Percentiles rank a stretch among this genome's conserved stretches.
These are phyloP conservation scores for Sanghuangporus weigelae DNA, from an alignment of 1,284 basidiomycete species.

Conservation along the genomic window DNA sequence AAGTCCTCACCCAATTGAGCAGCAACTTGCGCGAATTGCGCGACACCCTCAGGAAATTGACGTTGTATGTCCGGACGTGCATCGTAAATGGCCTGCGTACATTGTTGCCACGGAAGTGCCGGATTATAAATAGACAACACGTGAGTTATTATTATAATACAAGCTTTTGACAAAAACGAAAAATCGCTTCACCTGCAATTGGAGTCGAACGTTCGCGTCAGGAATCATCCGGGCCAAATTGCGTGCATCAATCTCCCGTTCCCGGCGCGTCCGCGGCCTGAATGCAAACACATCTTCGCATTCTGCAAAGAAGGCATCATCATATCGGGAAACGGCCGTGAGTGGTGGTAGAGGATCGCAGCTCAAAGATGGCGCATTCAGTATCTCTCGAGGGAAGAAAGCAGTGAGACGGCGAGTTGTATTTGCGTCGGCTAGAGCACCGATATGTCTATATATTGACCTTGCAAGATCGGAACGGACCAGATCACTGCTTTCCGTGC, in stretches of 20 bases:
- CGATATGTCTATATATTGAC: slow-evolving; percentile 69
- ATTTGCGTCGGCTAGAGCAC: slow-evolving; percentile 57
- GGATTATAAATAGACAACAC: neutral
- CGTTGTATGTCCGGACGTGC: slow-evolving; percentile 44
- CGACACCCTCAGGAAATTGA: slow-evolving; percentile 58
- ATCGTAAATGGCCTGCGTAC: slow-evolving; percentile 44
- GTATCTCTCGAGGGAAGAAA: slow-evolving; percentile 60
- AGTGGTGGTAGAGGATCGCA: slow-evolving; percentile 81
- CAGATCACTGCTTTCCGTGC: slow-evolving; percentile 20
- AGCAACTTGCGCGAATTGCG: slow-evolving; percentile 56
- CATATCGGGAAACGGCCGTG: slow-evolving; percentile 54
- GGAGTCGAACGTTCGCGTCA: slow-evolving; percentile 47
- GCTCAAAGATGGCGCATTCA: slow-evolving; percentile 51
- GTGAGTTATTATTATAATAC: slow-evolving; percentile 1
- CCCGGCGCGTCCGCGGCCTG: slow-evolving; percentile 32
- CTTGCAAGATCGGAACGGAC: slow-evolving; percentile 32
- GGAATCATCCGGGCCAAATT: slow-evolving; percentile 51
- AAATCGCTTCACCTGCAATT: slow-evolving; percentile 42
- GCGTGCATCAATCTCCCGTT: slow-evolving; percentile 43
- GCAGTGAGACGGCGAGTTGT: slow-evolving; percentile 55
- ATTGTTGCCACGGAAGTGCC: neutral
- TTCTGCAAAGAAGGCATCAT: slow-evolving; percentile 66
- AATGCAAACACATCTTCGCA: slow-evolving; percentile 46
- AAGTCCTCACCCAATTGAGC: slow-evolving; percentile 54
- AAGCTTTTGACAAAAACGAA: slow-evolving; percentile 14